phyloP scores from a whole-genome alignment of 75 land plant species.

The Picea glauca region DNA sequence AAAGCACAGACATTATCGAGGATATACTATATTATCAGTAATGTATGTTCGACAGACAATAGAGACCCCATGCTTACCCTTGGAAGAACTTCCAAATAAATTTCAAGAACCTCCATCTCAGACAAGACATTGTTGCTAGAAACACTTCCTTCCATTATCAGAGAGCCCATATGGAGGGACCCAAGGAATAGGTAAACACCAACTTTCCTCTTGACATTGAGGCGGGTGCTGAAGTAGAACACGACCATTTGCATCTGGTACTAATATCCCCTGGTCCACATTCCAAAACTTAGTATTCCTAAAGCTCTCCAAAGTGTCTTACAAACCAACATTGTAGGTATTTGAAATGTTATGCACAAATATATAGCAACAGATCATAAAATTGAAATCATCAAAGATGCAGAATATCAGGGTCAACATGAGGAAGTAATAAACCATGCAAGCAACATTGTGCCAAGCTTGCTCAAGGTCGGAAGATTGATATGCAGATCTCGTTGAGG shows the following conservation, averaged over 20 bases:
- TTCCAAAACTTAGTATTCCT: too few species aligned
- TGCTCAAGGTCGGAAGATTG: slow-evolving; percentile 33
- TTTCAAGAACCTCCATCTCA: slow-evolving; percentile 81
- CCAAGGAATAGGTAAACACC: slow-evolving; percentile 82
- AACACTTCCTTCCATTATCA: slow-evolving; percentile 44
- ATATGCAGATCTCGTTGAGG: slow-evolving; percentile 34
- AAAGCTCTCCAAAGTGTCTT: too few species aligned
- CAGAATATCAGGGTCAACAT: not conserved
- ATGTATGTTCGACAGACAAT: not conserved
- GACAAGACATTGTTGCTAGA: slow-evolving; percentile 58
- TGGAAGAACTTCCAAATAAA: slow-evolving; percentile 64
- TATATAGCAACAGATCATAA: not conserved
- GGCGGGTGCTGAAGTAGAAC: not conserved
- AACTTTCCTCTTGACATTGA: slow-evolving; percentile 68
- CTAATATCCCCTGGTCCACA: too few species aligned
- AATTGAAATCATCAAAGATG: not conserved
- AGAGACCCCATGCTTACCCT: slow-evolving; percentile 36
- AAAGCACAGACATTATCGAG: not conserved
- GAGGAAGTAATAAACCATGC: slow-evolving; percentile 11
- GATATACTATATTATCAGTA: too few species aligned
- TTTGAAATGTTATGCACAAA: too few species aligned
- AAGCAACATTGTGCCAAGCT: slow-evolving; percentile 34
- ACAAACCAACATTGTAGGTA: too few species aligned
- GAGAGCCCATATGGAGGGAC: slow-evolving; percentile 64
- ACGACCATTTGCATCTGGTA: too few species aligned